Evolutionary conservation across 306 rosid species (phyloP), one percentile per base, ranked within the genome.

Genomic region (Carpinus fangiana): DNA sequence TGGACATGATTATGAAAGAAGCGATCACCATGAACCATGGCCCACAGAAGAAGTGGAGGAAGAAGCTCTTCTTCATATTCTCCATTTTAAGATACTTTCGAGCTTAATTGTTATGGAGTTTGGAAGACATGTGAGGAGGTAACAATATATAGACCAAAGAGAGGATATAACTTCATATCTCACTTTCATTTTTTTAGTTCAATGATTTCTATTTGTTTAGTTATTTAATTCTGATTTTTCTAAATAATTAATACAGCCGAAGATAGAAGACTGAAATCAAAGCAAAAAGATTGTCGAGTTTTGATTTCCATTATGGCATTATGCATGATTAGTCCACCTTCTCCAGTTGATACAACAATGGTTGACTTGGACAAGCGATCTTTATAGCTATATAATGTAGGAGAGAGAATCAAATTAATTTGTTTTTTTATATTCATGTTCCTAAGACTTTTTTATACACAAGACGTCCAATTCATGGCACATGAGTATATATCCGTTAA

Each of bases 21-120:
- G 83, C 81, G 31, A 83, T 80, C 55, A 78, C 77, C 81, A 83
- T 78, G 59, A 78, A 73, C 87, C 87, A 83, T 17, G 87, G 48
- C 9, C 89, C 89, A 7, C 57, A 41, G 72, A 83, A 34, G 38
- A 80, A 14, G 23, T 75, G 81, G 6, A 83, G 43, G 14, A 80
- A 43, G 61, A 86, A 70, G 72, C 69, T 17, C 73, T 75, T 81
- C 73, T n/a, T 12, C 34, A 2, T 8, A 36, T 23, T 17, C 2
- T 60, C 38, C 68, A 66, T 26, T 59, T 34, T 12, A 36, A 17
- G 71, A 17, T 26, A 17, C 21, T 65, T 17, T 36, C 12, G 47
- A 43, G 72, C 17, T 18, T 23, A 23, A 23, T 23, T 66, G 28
- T 41, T 17, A 8, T 34, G 70, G 20, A 54, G 9, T 10, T 66